Conservation (phyloP, 1,139 yeast genomes). For the Magnusiomyces tetraspermus region DNA sequence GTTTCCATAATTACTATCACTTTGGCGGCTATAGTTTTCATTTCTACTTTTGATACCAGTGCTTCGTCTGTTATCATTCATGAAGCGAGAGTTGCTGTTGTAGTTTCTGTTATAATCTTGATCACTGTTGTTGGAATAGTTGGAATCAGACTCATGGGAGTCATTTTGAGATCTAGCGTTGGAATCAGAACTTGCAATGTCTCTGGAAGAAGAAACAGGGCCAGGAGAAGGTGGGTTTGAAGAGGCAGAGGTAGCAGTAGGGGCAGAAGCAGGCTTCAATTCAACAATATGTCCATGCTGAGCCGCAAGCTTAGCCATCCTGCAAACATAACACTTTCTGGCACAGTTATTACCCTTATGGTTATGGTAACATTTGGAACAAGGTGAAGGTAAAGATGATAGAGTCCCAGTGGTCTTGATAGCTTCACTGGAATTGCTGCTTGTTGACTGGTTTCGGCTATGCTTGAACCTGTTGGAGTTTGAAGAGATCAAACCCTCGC, state of each 20-base stretch:
- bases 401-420: neutral
- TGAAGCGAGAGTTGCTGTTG: too few species aligned
- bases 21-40: neutral
- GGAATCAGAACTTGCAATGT: neutral
- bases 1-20: neutral
- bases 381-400: constrained; percentile 2
- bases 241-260: neutral
- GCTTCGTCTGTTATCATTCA: neutral
- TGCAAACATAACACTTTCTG: constrained; percentile 4
- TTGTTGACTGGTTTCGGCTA: neutral
- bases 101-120: neutral
- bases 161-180: neutral
- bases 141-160: too few species aligned
- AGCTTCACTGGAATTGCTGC: neutral
- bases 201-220: neutral
- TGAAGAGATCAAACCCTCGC: neutral
- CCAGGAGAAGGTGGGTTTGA: neutral
- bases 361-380: constrained; percentile 5
- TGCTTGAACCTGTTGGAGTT: neutral
- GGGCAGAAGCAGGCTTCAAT: neutral
- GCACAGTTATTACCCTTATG: constrained; percentile 7
- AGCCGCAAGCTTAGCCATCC: constrained; percentile 5
- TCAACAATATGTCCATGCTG: constrained; percentile 6
- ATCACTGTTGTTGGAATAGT: neutral
- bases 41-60: neutral